Evolutionary conservation across 345 rosid genomes (phyloP).

Genomic region (Pseudoturritis turrita): DNA sequence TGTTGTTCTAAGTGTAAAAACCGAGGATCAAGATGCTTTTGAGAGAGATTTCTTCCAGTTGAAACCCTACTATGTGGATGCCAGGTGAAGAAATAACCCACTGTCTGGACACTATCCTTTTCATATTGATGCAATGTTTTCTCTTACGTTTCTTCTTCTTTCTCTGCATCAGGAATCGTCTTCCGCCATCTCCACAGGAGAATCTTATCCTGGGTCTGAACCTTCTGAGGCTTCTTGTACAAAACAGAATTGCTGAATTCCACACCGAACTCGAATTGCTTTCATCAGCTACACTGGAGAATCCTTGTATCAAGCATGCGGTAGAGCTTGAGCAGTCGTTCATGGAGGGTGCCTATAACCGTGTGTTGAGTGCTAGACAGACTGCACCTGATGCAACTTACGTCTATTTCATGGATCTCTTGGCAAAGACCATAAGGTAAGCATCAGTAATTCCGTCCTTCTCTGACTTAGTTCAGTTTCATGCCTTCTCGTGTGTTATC

Average conservation of each 20-base stretch:
- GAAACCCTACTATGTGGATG: constrained; percentile 92
- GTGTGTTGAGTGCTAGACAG: constrained; percentile 89
- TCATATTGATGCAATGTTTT: background rate
- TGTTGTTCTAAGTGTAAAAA: constrained; percentile 78
- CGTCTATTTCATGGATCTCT: constrained; percentile 96
- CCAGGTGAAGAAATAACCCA: constrained; percentile 42
- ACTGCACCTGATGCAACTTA: constrained; percentile 81
- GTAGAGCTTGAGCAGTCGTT: constrained; percentile 99
- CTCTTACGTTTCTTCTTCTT: background rate
- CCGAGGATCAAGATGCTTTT: constrained; percentile 93
- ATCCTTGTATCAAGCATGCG: constrained; percentile 89
- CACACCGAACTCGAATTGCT: constrained; percentile 93
- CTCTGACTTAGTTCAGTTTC: background rate
- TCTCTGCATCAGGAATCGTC: constrained; percentile 49
- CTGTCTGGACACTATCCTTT: background rate
- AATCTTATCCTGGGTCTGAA: constrained; percentile 87
- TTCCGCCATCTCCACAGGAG: constrained; percentile 78
- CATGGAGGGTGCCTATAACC: constrained; percentile 98
- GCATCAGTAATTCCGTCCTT: background rate
- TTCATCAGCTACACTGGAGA: constrained; percentile 68
- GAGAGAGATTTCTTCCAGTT: constrained; percentile 96
- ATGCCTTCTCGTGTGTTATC: background rate
- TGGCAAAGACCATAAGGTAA: constrained; percentile 96
- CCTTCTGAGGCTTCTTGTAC: constrained; percentile 88
- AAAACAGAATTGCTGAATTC: constrained; percentile 95